phyloP scores from a whole-genome alignment of 2,329 filamentous ascomycete genomes.

The Knufia fluminis region DNA sequence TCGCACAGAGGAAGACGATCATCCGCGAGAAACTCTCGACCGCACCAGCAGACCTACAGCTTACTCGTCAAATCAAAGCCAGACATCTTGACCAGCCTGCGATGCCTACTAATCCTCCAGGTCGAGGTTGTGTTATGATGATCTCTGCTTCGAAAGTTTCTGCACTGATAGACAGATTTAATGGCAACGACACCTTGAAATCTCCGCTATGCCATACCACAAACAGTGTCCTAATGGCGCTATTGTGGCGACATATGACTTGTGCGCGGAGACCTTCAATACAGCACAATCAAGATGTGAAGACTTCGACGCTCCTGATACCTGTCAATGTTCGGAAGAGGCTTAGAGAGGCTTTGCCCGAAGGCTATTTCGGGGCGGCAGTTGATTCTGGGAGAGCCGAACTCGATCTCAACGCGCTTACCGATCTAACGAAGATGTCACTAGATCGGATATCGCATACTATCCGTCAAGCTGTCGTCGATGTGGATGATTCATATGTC shows the following conservation, averaged over 20 bases:
- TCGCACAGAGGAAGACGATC: constrained; percentile 16
- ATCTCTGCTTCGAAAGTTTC: constrained; percentile 10
- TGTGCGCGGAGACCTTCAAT: constrained; percentile 27
- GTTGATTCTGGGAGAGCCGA: constrained; percentile 29
- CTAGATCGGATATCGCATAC: constrained; percentile 29
- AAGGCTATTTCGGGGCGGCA: constrained; percentile 32
- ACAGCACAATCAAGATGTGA: constrained; percentile 22
- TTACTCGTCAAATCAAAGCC: constrained; percentile 14
- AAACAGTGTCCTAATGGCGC: constrained; percentile 20
- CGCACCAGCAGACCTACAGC: constrained; percentile 12
- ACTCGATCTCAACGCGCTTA: constrained; percentile 23
- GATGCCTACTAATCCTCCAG: constrained; percentile 10
- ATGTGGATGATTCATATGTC: constrained; percentile 27
- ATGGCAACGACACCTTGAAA: not conserved
- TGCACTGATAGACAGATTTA: not conserved
- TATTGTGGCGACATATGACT: constrained; percentile 30
- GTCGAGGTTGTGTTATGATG: constrained; percentile 19
- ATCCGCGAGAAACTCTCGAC: constrained; percentile 19
- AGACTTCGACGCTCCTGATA: constrained; percentile 30
- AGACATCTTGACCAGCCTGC: constrained; percentile 10
- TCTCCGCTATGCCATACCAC: not conserved
- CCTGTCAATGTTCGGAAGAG: constrained; percentile 32
- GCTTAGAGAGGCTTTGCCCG: constrained; percentile 29
- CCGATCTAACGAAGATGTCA: constrained; percentile 15
- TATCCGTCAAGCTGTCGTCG: constrained; percentile 28